These are phyloP conservation scores for Scheffersomyces titani DNA, from an alignment of 1,139 yeast species.

Conservation along the genomic window DNA sequence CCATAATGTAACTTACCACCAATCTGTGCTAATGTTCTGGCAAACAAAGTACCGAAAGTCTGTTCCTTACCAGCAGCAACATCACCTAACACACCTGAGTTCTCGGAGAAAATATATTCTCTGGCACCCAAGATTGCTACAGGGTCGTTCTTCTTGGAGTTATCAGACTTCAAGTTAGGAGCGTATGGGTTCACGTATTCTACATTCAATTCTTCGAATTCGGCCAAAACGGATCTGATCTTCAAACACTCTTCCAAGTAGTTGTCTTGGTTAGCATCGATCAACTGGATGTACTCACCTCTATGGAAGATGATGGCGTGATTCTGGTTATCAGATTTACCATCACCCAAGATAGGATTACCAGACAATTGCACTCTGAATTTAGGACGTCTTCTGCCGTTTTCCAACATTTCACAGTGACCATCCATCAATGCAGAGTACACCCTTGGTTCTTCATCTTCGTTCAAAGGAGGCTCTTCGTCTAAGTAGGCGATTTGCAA, in stretches of 20 bases:
- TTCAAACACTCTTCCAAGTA: constrained; percentile 97
- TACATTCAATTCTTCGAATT: constrained; percentile 91
- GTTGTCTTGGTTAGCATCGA: constrained; percentile 99
- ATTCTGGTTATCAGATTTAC: constrained; percentile 98
- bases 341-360: constrained; percentile 98
- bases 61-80: constrained; percentile 99
- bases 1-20: constrained; percentile 99
- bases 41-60: constrained; percentile 97
- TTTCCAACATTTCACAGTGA: constrained; percentile 95
- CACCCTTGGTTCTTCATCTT: constrained; percentile 97
- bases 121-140: constrained; percentile 99
- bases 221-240: constrained; percentile 96
- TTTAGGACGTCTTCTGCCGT: constrained; percentile 98
- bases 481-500: constrained; percentile 97
- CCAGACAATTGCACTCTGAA: constrained; percentile 97
- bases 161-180: constrained; percentile 50
- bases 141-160: constrained; percentile 57
- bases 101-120: constrained; percentile 98
- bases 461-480: constrained; percentile 85
- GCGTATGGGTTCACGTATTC: constrained; percentile 85
- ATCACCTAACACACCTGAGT: constrained; percentile 98
- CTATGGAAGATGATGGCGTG: constrained; percentile 96
- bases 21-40: constrained; percentile 96
- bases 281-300: constrained; percentile 97
- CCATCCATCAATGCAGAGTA: constrained; percentile 97